Base-by-base conservation (phyloP, 2,329 filamentous ascomycete genomes). In the Trichoderma sp. region DNA sequence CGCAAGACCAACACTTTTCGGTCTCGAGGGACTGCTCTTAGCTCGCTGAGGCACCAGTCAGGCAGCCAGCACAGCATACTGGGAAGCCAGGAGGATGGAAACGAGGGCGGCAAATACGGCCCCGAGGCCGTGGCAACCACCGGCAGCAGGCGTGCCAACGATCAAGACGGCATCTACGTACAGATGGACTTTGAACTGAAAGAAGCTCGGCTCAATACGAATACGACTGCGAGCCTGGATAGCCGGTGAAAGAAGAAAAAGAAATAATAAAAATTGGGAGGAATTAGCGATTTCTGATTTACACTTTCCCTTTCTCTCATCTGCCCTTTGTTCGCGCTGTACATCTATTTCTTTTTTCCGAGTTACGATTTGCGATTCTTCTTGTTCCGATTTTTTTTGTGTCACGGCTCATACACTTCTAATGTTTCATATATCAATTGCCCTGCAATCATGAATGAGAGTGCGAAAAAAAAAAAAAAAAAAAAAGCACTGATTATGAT, bases 121-220 rank as follows among this genome's bases (percentile, higher is more conserved):
- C 73, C 74, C 12, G 73, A 74, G 53, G 76, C 77, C n/a, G 75
- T 72, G 18, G 75, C 71, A 5, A 71, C 71, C 6, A 74, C 77
- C 5, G 75, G 74, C 30, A 76, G 76, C 60, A 74, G 76, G 30
- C 73, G 76, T 64, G 75, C 73, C 71, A 75, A 75, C 57, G 76
- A 77, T 14, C 72, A 75, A 0, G 79, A 81, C 47, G 80, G 79
- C 0, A 82, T 82, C 26, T 73, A 81, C 56, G 80, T 82, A 11
- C 76, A 79, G 58, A 77, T 82, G 47, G 81, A 81, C n/a, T 81
- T 82, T 69, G 75, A 78, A n/a, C 71, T 82, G 24, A 77, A 81
- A 28, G 79, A 82, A 32, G 74, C 64, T 24, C 67, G 75, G 57
- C 64, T 7, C 28, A 65, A 67, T n/a, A 62, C 67, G 53, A 56